phyloP scores from a whole-genome alignment of 2,329 filamentous ascomycete species.

The Calcarisporium arbuscula region DNA sequence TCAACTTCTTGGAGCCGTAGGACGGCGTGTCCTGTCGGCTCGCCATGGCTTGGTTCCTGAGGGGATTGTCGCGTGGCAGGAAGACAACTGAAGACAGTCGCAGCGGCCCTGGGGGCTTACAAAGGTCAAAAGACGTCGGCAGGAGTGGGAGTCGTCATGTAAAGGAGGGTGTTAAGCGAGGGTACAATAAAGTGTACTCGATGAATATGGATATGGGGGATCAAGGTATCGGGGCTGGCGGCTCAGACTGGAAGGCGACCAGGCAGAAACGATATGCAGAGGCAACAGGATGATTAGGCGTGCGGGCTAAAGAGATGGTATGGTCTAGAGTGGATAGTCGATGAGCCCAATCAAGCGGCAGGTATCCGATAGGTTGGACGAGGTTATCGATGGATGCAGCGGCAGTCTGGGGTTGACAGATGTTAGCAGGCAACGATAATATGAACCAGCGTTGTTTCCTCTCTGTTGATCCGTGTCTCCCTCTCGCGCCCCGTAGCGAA shows the following conservation, averaged over 20 bases:
- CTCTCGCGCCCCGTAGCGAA: too few species aligned
- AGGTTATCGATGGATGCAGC: slow-evolving; percentile 14
- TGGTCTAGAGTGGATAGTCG: slow-evolving; percentile 14
- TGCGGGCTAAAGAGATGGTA: too few species aligned
- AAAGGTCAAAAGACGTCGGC: slow-evolving; percentile 27
- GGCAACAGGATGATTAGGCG: slow-evolving; percentile 14
- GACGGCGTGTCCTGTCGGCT: slow-evolving; percentile 30
- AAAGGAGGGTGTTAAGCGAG: slow-evolving; percentile 19
- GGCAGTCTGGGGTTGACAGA: slow-evolving; percentile 15
- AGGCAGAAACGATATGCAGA: slow-evolving; percentile 13
- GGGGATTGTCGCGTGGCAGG: slow-evolving; percentile 24
- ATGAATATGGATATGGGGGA: slow-evolving; percentile 1
- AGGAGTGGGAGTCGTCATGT: slow-evolving; percentile 32
- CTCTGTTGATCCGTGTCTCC: too few species aligned
- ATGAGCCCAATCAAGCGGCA: slow-evolving; percentile 15
- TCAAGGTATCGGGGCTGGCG: slow-evolving; percentile 2
- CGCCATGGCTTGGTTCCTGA: slow-evolving; percentile 34
- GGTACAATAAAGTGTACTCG: too few species aligned
- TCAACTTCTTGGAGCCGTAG: slow-evolving; percentile 27
- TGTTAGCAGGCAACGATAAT: too few species aligned
- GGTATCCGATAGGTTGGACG: slow-evolving; percentile 25
- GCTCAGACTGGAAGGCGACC: slow-evolving; percentile 7
- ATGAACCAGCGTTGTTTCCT: too few species aligned
- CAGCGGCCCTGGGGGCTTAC: slow-evolving; percentile 32
- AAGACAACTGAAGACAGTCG: slow-evolving; percentile 22